phyloP scores from a whole-genome alignment of 2,329 filamentous ascomycete genomes.

The Basipetospora chlamydospora region DNA sequence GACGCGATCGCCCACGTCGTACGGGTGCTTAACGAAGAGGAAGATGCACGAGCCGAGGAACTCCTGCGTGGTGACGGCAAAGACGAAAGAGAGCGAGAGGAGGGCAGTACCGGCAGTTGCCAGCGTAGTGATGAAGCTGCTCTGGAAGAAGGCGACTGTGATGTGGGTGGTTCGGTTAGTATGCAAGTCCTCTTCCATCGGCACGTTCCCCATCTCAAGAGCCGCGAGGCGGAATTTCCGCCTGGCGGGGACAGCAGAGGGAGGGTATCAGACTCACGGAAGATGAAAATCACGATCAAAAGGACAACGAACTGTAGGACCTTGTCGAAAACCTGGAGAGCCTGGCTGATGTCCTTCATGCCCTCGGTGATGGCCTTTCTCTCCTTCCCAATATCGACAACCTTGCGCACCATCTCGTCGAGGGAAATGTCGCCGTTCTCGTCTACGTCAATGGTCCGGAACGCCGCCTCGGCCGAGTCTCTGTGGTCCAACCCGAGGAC shows the following conservation, averaged over 20 bases:
- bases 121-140: constrained; percentile 69
- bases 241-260: too few species aligned
- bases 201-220: too few species aligned
- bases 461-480: constrained; percentile 73
- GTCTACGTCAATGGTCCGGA: constrained; percentile 67
- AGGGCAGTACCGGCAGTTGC: constrained; percentile 84
- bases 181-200: neutral
- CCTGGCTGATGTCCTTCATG: constrained; percentile 96
- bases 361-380: constrained; percentile 80
- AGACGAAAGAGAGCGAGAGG: constrained; percentile 92
- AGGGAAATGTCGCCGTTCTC: constrained; percentile 87
- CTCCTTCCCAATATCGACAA: constrained; percentile 71
- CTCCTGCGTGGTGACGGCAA: constrained; percentile 82
- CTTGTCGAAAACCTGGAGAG: constrained; percentile 78
- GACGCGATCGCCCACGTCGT: constrained; percentile 87
- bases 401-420: constrained; percentile 85
- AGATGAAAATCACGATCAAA: constrained; percentile 69
- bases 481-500: constrained; percentile 66
- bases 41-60: constrained; percentile 98
- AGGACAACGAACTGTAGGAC: constrained; percentile 71
- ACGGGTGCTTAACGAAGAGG: constrained; percentile 96
- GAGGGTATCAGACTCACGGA: constrained; percentile 39
- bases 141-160: constrained; percentile 72
- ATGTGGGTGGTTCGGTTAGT: constrained; percentile 4
- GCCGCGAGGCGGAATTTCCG: too few species aligned